Percentiles rank a stretch among this genome's conserved stretches.
These are phyloP conservation scores for Dendrocalamus latiflorus DNA, from an alignment of 202 grass and related monocot species.

Conservation along the genomic window DNA sequence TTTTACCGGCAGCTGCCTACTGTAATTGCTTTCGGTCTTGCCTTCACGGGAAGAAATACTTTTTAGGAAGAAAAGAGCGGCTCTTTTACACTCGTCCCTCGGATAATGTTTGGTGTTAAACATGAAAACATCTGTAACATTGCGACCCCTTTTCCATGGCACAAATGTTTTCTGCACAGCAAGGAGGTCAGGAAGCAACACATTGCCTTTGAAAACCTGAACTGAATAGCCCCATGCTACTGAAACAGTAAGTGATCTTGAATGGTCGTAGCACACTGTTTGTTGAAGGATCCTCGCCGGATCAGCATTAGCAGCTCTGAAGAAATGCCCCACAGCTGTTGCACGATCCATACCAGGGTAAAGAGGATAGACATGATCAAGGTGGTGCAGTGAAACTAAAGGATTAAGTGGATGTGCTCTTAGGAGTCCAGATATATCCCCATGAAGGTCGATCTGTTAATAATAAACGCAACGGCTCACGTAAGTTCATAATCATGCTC, in stretches of 20 bases:
- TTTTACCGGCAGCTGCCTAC: conserved; percentile 42
- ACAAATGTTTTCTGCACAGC: conserved; percentile 72
- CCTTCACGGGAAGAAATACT: conserved; percentile 31
- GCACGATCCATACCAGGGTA: conserved; percentile 67
- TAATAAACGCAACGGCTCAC: background rate
- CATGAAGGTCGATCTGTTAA: conserved; percentile 73
- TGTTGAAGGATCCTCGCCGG: conserved; percentile 80
- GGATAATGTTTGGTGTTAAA: conserved; percentile 61
- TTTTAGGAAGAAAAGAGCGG: conserved; percentile 58
- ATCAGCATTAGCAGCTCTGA: conserved; percentile 48
- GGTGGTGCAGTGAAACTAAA: conserved; percentile 83
- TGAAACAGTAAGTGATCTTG: conserved; percentile 50
- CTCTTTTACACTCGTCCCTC: conserved; percentile 66
- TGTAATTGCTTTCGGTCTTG: conserved; percentile 62
- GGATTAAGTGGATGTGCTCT: conserved; percentile 70
- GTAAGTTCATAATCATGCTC: background rate
- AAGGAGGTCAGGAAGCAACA: conserved; percentile 65
- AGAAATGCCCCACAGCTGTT: conserved; percentile 55
- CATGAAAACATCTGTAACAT: conserved; percentile 60
- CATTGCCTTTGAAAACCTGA: conserved; percentile 70
- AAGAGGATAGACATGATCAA: conserved; percentile 64
- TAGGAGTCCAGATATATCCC: conserved; percentile 84
- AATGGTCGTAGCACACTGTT: conserved; percentile 75
- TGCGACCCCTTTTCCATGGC: conserved; percentile 57
- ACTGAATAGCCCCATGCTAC: conserved; percentile 80